These are phyloP conservation scores for Dryadomyces sulphureus DNA, from an alignment of 2,329 filamentous ascomycete genomes.

Conservation along the genomic window DNA sequence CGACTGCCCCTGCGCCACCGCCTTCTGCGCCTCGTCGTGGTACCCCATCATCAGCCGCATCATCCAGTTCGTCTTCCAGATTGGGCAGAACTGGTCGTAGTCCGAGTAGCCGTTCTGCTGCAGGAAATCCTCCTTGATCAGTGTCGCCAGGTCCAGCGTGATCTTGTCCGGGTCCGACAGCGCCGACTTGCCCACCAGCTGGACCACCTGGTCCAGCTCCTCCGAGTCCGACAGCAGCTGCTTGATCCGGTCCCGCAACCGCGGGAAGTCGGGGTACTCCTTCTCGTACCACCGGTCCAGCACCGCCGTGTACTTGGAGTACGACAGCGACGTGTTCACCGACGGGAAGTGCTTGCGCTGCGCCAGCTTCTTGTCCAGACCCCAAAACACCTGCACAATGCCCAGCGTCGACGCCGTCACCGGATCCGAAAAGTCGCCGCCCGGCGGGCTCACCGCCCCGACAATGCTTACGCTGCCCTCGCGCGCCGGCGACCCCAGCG, in stretches of 20 bases:
- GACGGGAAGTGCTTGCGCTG: conserved; percentile 99
- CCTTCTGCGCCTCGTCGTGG: conserved; percentile 96
- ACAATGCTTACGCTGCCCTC: conserved; percentile 93
- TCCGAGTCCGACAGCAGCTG: conserved; percentile 90
- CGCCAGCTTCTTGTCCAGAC: conserved; percentile 97
- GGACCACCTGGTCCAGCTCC: conserved; percentile 95
- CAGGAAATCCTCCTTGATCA: conserved; percentile 97
- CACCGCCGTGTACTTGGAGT: conserved; percentile 86
- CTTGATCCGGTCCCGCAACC: conserved; percentile 82
- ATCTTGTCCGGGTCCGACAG: conserved; percentile 97
- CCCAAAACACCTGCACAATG: conserved; percentile 99
- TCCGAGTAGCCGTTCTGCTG: conserved; percentile 99
- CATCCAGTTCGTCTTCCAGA: conserved; percentile 99
- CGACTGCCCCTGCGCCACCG: conserved; percentile 73
- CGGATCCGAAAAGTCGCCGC: conserved; percentile 98
- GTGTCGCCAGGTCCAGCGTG: conserved; percentile 75
- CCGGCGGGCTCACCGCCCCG: conserved; percentile 89
- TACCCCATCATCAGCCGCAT: conserved; percentile 99
- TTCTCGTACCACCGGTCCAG: conserved; percentile 93
- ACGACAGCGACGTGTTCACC: conserved; percentile 87
- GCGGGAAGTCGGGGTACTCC: conserved; percentile 85
- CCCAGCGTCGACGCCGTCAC: conserved; percentile 85
- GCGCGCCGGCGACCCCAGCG: conserved; percentile 78
- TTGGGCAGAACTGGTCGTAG: conserved; percentile 96
- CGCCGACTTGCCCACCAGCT: conserved; percentile 94